A percentile compares a stretch with the other conserved stretches of the same genome.
Evolutionary conservation across 2,329 filamentous ascomycete genomes (phyloP).

Genomic region (Thermomyces lanuginosus): DNA sequence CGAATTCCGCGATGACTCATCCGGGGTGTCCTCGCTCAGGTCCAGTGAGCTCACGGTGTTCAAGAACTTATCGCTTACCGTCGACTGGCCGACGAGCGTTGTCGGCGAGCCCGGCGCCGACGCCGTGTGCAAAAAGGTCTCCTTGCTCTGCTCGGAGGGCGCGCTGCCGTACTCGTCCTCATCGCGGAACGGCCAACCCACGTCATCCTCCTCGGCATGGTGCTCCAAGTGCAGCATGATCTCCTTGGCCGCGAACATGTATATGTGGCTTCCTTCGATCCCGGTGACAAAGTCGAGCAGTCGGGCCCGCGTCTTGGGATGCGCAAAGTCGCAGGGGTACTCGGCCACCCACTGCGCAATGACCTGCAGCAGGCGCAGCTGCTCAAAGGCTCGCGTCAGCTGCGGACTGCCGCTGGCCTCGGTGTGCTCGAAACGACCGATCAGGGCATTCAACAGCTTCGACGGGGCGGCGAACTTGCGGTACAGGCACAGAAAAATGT

Average conservation of each 20-base stretch:
- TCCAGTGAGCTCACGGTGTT: constrained; percentile 25
- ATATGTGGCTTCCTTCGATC: constrained; percentile 63
- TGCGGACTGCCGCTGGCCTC: constrained; percentile 57
- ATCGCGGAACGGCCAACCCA: constrained; percentile 78
- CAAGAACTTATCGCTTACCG: constrained; percentile 17
- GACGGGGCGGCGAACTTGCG: constrained; percentile 79
- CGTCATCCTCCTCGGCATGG: constrained; percentile 75
- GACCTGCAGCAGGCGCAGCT: constrained; percentile 68
- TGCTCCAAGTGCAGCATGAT: constrained; percentile 63
- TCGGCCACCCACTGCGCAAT: constrained; percentile 76
- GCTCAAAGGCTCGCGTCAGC: constrained; percentile 61
- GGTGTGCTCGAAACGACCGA: constrained; percentile 47
- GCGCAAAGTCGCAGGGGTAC: constrained; percentile 88
- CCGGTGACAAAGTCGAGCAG: constrained; percentile 60
- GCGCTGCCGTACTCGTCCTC: constrained; percentile 34
- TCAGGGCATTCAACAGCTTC: constrained; percentile 59
- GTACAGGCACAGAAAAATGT: constrained; percentile 83
- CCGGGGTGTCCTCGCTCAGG: constrained; percentile 23
- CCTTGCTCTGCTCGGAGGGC: constrained; percentile 17
- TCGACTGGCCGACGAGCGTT: constrained; percentile 14
- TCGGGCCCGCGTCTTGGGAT: constrained; percentile 52
- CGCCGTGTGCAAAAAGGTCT: constrained; percentile 25
- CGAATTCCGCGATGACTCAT: constrained; percentile 22
- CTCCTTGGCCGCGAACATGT: constrained; percentile 69
- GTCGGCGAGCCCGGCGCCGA: constrained; percentile 27